Base-by-base conservation (phyloP, 2,329 filamentous ascomycete genomes). In the Aspergillus caelatus region DNA sequence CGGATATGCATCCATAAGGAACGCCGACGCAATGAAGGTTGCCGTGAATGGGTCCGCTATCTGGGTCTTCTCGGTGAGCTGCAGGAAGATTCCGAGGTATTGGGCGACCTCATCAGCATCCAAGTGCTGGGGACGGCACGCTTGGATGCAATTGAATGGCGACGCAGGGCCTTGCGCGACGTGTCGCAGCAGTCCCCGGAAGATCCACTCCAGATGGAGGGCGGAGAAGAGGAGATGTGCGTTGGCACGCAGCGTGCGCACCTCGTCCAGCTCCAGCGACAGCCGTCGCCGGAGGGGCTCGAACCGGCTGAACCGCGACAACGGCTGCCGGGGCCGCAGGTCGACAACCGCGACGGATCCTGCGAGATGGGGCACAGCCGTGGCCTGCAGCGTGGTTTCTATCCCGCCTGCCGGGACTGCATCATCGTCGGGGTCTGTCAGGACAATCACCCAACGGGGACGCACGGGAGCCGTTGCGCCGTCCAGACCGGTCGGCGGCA, bases 1-100 rank as follows among this genome's bases (percentile, higher is more conserved):
- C 14, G n/a, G 43, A 43, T 62, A 62, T 32, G 48, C 32, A 52
- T 62, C 60, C 54, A 62, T 62, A 16, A 62, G 52, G 41, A 57
- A 54, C 28, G 54, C 53, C 21, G 60, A 53, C 30, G 60, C 60
- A 23, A 58, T 57, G 28, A 43, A 57, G 21, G 60, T 54, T 16
- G 45, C 54, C 48, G 58, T 32, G 32, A 9, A 32, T 19, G 50
- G 21, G 50, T n/a, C n/a, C 50, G 50, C n/a, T 19, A 53, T n/a
- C n/a, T n/a, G n/a, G n/a, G n/a, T n/a, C n/a, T n/a, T 28, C n/a
- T 28, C 26, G 14, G 50, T 26, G 16, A 53, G n/a, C 7, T 16
- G 19, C 16, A 53, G 26, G 26, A 53, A 53, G 50, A 30, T 32
- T 23, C 32, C 14, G 9, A 53, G 26, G 50, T 19, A 53, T 32